Percentiles rank a stretch among this genome's conserved stretches.
These are phyloP conservation scores for Sanghuangporus weigelae DNA, from an alignment of 1,284 basidiomycete genomes.

Conservation along the genomic window DNA sequence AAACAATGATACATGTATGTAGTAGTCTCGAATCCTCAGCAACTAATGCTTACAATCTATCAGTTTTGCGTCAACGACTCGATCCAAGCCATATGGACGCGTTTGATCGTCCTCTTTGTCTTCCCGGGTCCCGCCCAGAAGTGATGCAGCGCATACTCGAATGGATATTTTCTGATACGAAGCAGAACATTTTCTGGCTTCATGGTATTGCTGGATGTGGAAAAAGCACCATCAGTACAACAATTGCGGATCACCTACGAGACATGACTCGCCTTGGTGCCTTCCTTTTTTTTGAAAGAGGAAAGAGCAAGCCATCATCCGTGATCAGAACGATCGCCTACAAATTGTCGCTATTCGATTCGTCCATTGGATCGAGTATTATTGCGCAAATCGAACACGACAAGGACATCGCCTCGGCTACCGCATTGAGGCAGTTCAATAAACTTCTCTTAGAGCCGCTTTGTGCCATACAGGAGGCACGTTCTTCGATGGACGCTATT, in stretches of 20 bases:
- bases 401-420: background rate
- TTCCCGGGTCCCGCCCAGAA: background rate
- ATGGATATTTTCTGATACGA: background rate
- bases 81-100: background rate
- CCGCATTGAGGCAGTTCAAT: background rate
- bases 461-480: background rate
- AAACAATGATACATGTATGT: background rate
- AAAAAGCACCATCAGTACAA: background rate
- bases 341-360: background rate
- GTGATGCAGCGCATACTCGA: background rate
- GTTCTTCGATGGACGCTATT: background rate
- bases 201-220: background rate
- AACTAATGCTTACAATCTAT: background rate
- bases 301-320: background rate
- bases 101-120: background rate
- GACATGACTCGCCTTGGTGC: background rate
- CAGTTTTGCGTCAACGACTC: background rate
- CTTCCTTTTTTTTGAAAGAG: background rate
- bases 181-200: background rate
- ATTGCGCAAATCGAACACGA: background rate
- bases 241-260: background rate
- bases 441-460: background rate
- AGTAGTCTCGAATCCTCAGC: background rate
- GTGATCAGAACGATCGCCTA: background rate
- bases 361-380: background rate